Percentiles rank a stretch among this genome's conserved stretches.
Conservation (phyloP, 1,284 basidiomycete genomes). For the Flammula alnicola region DNA sequence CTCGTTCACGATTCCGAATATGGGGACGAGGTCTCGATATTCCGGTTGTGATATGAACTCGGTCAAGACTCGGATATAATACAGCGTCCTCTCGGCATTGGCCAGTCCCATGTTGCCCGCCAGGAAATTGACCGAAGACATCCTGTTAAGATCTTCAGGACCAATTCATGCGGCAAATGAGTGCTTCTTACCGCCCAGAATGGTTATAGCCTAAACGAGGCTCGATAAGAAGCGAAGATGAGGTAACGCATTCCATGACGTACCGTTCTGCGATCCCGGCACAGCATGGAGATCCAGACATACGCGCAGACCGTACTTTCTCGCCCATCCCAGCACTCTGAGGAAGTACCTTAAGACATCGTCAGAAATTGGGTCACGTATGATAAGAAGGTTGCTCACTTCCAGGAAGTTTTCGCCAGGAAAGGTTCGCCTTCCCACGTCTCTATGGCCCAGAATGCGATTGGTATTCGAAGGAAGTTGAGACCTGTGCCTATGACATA, state of each 20-base stretch:
- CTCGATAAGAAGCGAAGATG: background rate
- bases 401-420: slow-evolving; percentile 75
- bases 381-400: slow-evolving; percentile 48
- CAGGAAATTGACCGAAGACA: slow-evolving; percentile 70
- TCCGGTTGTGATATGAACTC: slow-evolving; percentile 71
- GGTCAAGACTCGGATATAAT: slow-evolving; percentile 80
- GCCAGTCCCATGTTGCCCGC: slow-evolving; percentile 63
- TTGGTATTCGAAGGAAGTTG: slow-evolving; percentile 83
- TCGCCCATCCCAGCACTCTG: slow-evolving; percentile 78
- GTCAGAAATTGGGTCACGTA: background rate
- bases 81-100: slow-evolving; percentile 84
- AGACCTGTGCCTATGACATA: slow-evolving; percentile 64
- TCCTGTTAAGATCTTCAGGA: slow-evolving; percentile 35
- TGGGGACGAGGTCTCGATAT: slow-evolving; percentile 68
- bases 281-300: slow-evolving; percentile 85
- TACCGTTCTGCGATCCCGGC: slow-evolving; percentile 80
- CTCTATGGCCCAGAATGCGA: slow-evolving; percentile 89
- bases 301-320: slow-evolving; percentile 89
- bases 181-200: slow-evolving; percentile 46
- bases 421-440: slow-evolving; percentile 78
- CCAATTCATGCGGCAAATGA: no score
- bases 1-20: slow-evolving; percentile 81
- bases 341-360: slow-evolving; percentile 67
- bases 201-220: slow-evolving; percentile 64
- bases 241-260: slow-evolving; percentile 29